A percentile compares a stretch with the other conserved stretches of the same genome.
These are phyloP conservation scores for Rhizomucor miehei DNA, from an alignment of 371 early-diverging fungal species.

Conservation along the genomic window DNA sequence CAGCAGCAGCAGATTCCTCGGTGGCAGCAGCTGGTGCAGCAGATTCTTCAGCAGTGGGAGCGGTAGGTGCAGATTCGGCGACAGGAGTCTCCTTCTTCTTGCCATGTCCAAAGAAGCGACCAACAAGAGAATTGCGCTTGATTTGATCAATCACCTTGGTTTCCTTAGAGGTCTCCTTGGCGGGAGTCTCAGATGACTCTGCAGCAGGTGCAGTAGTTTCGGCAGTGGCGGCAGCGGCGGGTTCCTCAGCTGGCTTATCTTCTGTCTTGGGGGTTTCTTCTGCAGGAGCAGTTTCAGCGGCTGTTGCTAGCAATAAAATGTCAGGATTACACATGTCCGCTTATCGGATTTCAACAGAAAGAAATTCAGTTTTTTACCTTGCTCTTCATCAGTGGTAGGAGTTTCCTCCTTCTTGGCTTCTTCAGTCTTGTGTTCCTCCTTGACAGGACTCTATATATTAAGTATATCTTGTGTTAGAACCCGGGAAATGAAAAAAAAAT, in stretches of 20 bases:
- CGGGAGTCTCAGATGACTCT: not conserved
- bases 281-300: not conserved
- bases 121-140: constrained; percentile 34
- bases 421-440: not conserved
- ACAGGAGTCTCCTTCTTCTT: constrained; percentile 23
- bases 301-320: too few species aligned
- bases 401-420: constrained; percentile 4
- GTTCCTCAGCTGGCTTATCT: not conserved
- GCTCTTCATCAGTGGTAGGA: too few species aligned
- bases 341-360: too few species aligned
- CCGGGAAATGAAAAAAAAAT: not conserved
- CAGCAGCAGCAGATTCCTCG: constrained; percentile 3
- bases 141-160: constrained; percentile 36
- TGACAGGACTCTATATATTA: not conserved
- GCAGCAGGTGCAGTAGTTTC: constrained; percentile 12
- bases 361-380: too few species aligned
- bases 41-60: constrained; percentile 5
- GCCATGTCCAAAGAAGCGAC: constrained; percentile 35
- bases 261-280: constrained; percentile 3
- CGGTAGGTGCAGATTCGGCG: constrained; percentile 9
- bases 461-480: not conserved
- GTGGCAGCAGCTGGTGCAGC: constrained; percentile 7
- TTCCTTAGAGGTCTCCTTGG: constrained; percentile 8
- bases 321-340: too few species aligned
- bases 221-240: not conserved